phyloP scores from a whole-genome alignment of 2,329 filamentous ascomycete genomes.

The Fusarium clavum region DNA sequence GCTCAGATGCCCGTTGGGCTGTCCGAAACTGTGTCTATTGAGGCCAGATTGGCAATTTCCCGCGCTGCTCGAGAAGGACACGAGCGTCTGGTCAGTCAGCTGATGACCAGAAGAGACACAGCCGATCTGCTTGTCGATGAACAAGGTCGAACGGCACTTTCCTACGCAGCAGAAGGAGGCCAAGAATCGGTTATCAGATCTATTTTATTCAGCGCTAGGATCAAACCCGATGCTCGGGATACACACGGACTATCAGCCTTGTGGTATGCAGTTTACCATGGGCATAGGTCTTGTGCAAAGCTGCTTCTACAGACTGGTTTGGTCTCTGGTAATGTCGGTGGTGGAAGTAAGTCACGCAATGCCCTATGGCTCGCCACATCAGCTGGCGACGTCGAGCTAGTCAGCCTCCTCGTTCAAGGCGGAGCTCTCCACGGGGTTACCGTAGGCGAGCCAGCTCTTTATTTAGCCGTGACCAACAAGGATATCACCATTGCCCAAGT shows the following conservation, averaged over 20 bases:
- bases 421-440: rapidly evolving
- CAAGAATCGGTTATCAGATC: neutral
- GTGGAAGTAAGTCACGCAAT: rapidly evolving
- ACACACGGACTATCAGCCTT: rapidly evolving
- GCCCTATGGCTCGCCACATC: neutral
- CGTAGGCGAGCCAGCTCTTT: neutral
- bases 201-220: neutral
- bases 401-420: neutral
- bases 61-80: slow-evolving; percentile 13
- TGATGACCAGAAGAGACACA: slow-evolving; percentile 16
- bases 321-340: neutral
- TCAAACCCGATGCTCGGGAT: neutral
- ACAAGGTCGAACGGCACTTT: neutral
- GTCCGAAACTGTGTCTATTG: rapidly evolving
- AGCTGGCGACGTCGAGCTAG: neutral
- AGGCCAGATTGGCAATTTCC: neutral
- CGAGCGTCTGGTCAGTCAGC: neutral
- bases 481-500: rapidly evolving
- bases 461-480: rapidly evolving
- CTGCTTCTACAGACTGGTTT: neutral
- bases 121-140: neutral
- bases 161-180: slow-evolving; percentile 1
- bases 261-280: neutral
- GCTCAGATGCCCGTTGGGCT: neutral
- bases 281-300: neutral